Base-by-base conservation (phyloP, 1,284 basidiomycete species). In the Sporisorium scitamineum region DNA sequence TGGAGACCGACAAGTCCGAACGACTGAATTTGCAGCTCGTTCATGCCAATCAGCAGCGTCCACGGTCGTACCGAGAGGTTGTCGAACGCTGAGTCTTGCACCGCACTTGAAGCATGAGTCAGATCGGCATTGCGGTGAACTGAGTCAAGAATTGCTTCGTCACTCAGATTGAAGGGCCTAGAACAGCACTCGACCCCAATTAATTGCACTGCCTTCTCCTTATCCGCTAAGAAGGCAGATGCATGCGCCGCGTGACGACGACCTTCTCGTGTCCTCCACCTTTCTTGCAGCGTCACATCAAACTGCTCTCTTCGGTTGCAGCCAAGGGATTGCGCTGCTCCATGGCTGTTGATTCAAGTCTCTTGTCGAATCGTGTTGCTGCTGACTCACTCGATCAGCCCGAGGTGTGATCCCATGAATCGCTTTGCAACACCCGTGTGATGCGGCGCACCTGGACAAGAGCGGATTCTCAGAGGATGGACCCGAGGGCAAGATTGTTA, bases 181-280 rank as follows among this genome's bases (percentile, higher is more conserved):
- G 34, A 3, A 13, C 34, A 34, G 34, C 34, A 34, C 3, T 8
- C 34, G 34, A 13, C 5, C 14, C 34, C 14, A 3, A 14, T 34
- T 13, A 7, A 3, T 34, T 3, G 11, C 14, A 13, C 3, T 13
- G 34, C 34, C n/a, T 34, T 13, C 34, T 9, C 14, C 34, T 13
- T 34, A 13, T 14, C 34, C 7, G 7, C 34, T 34, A n/a, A 39
- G 8, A 39, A 39, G 18, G 37, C 16, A 39, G 18, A 9, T 22
- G 50, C 13, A 31, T 20, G 51, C 20, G 51, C 51, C 51, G 51
- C 51, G 51, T 53, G 51, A 53, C 51, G 51, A 53, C 51, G 32
- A 27, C 13, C 24, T 5, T 26, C 13, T 27, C 24, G 5, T 47
- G 3, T 42, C 41, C 41, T 42, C 22, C 8, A 2, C 8, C 18